phyloP scores from a whole-genome alignment of 805 yeast genomes.

The Ogataea allantospora region DNA sequence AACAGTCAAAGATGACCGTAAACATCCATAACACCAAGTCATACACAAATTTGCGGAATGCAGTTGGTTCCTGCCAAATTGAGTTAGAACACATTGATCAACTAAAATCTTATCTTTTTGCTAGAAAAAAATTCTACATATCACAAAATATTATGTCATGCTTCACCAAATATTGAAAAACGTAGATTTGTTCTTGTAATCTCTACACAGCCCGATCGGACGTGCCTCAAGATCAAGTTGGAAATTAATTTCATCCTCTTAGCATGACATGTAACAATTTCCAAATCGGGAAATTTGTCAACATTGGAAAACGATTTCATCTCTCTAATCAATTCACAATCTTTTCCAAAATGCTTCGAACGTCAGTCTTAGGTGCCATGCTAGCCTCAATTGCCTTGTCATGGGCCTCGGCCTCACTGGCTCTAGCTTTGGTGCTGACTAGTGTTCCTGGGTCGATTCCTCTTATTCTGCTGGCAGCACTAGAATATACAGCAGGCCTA shows the following conservation, averaged over 20 bases:
- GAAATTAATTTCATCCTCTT: not conserved
- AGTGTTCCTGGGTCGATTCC: constrained; percentile 6
- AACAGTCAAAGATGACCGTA: constrained; percentile 47
- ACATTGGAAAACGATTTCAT: constrained; percentile 7
- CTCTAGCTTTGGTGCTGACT: constrained; percentile 9
- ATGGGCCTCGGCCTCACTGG: constrained; percentile 15
- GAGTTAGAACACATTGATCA: constrained; percentile 3
- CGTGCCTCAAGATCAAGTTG: not conserved
- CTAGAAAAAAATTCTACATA: constrained; percentile 6
- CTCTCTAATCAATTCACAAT: constrained; percentile 1
- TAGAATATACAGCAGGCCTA: constrained; percentile 6
- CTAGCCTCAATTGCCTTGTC: constrained; percentile 11
- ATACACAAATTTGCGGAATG: constrained; percentile 41
- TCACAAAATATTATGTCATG: constrained; percentile 1
- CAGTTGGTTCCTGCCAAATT: constrained; percentile 38
- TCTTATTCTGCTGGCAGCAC: constrained; percentile 3
- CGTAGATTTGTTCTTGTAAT: not conserved
- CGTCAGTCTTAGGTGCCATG: constrained; percentile 4
- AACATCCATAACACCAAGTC: constrained; percentile 54
- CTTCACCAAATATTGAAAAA: not conserved
- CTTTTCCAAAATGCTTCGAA: constrained; percentile 3
- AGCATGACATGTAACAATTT: not conserved
- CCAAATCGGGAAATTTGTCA: constrained; percentile 9
- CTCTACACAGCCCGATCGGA: not conserved
- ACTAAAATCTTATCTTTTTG: not conserved